Base-by-base conservation (phyloP, 2,329 filamentous ascomycete genomes). In the Xylaria sp. region DNA sequence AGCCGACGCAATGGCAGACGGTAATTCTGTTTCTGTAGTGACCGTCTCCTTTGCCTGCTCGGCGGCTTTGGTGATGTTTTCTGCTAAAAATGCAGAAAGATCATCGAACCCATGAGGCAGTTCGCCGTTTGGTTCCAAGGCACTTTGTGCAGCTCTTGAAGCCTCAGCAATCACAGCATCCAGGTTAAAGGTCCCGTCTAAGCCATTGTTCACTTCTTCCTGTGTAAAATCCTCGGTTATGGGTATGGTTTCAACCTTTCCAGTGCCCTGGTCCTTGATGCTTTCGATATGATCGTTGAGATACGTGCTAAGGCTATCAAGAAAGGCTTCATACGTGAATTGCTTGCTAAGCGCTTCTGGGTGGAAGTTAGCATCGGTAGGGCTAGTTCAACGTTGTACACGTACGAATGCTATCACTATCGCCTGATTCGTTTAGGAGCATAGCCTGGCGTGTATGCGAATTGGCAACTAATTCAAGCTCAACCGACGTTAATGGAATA, bases 81-180 rank as follows among this genome's bases (percentile, higher is more conserved):
- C 67, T 11, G 62, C 60, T 7, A 67, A 59, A 37, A 67, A 70
- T 4, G 63, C 66, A 7, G 68, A 67, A 13, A 70, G 56, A 17
- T 70, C 68, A 18, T 69, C 66, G 34, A 68, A 58, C 21, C 58
- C 57, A 16, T 49, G 48, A 44, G 57, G 38, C 7, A 57, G 48
- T 17, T 63, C 56, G 11, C 48, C 59, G 34, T 21, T 50, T 6
- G 60, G 52, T 24, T 66, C 68, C 1, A 66, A 44, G 16, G 57
- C 62, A 22, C 54, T 63, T 54, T 70, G 60, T 7, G 68, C 68
- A 34, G 68, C 66, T 44, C 62, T 67, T 1, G 69, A 69, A 6
- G 69, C 69, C 48, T 70, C 69, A 2, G 66, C 69, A 51, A 71
- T 69, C 40, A 64, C 63, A 29, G 69, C 68, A 22, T 69, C 66